Base-by-base conservation (phyloP, 768 basidiomycete species). In the Mycena chlorophos region DNA sequence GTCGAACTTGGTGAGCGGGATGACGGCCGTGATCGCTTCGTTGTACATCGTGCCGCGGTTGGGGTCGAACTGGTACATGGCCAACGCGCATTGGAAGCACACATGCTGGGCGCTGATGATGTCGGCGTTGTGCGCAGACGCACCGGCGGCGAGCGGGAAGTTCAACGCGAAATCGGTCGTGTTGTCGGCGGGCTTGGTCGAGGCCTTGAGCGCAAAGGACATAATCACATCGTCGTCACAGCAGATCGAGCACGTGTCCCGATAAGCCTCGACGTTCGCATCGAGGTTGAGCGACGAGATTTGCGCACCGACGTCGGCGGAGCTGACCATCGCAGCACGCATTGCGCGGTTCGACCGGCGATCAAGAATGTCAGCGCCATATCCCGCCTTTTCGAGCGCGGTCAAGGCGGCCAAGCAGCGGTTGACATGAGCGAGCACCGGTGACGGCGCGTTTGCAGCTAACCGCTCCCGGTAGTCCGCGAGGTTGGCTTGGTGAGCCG, bases 341-440 rank as follows among this genome's bases (percentile, higher is more conserved):
- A 61, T 61, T 1, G 60, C 60, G 3, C 60, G 52, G 27, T 61
- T 61, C 6, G 60, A 61, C n/a, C 60, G 60, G 20, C 60, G 60
- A 42, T 61, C 60, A 29, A 61, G 34, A 28, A 61, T 61, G 25
- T 61, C 56, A 22, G 60, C 60, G 17, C n/a, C 56, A 25, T 61
- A 61, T 1, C 55, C 60, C 14, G 60, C 52, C 34, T 61, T 61
- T 42, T 57, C 56, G 43, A 61, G 56, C 2, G 60, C 56, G 1
- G 55, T 61, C 12, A 61, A 16, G 3, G 46, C 39, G 1, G 55
- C 49, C 4, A 61, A 46, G 31, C 52, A 57, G 19, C 60, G 60
- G 38, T 61, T 57, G 47, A 61, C 27, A 34, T 54, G 49, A 17
- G 55, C 52, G 30, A 61, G 55, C 37, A 61, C 49, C 25, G 56